phyloP scores from a whole-genome alignment of 2,329 filamentous ascomycete species.

The Coniochaeta hoffmannii region DNA sequence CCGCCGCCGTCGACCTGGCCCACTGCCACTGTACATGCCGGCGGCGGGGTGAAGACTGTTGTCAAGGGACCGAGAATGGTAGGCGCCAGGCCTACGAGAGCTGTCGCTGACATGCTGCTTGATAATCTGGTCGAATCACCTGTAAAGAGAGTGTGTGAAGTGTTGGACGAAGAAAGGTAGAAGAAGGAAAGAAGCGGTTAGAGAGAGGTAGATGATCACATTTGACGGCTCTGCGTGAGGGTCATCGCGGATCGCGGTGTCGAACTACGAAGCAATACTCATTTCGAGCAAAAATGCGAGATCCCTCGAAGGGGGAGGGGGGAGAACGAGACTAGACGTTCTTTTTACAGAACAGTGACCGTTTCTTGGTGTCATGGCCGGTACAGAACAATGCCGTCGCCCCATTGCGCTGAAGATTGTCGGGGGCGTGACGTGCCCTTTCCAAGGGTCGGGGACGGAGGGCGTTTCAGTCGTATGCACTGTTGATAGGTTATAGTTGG shows the following conservation, averaged over 20 bases:
- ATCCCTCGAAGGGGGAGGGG: background rate
- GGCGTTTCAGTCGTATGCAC: conserved; percentile 1
- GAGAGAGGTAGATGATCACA: background rate
- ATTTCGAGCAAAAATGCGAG: background rate
- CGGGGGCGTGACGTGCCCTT: background rate
- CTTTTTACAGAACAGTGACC: background rate
- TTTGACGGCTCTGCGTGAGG: background rate
- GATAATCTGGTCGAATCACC: background rate
- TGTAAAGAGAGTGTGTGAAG: background rate
- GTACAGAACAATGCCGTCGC: background rate
- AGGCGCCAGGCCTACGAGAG: conserved; percentile 14
- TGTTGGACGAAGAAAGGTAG: background rate
- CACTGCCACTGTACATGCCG: conserved; percentile 16
- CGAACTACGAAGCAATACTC: background rate
- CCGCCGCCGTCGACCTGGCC: conserved; percentile 9
- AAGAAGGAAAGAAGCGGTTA: background rate
- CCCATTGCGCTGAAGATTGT: background rate
- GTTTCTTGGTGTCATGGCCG: no score
- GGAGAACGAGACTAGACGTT: background rate
- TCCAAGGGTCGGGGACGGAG: conserved; percentile 2
- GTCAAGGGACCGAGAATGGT: conserved; percentile 18
- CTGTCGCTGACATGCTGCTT: conserved; percentile 15
- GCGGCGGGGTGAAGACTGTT: conserved; percentile 17
- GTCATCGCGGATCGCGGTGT: background rate
- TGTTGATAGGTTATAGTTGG: background rate